These are phyloP conservation scores for Gryganskiella cystojenkinii DNA, from an alignment of 192 early-diverging fungal species.

Conservation along the genomic window DNA sequence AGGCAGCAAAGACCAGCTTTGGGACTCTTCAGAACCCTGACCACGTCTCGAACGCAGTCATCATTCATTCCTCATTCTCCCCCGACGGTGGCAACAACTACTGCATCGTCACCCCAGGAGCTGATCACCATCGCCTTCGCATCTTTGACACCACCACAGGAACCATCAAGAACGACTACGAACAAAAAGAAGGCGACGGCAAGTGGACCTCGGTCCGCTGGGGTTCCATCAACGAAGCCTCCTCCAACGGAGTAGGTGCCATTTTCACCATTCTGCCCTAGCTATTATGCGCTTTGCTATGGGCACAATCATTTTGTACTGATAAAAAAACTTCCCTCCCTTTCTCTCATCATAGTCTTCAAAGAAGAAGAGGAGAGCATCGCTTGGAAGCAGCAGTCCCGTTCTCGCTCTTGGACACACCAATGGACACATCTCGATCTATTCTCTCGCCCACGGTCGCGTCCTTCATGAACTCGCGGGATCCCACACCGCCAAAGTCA, in stretches of 20 bases:
- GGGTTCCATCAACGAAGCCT: conserved; percentile 54
- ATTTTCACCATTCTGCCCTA: neutral
- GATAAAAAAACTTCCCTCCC: neutral
- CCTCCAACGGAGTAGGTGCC: conserved; percentile 37
- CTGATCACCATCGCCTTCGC: conserved; percentile 65
- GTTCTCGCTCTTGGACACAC: conserved; percentile 64
- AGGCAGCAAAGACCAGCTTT: conserved; percentile 48
- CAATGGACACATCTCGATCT: conserved; percentile 60
- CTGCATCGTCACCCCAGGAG: conserved; percentile 63
- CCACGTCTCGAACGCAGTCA: conserved; percentile 43
- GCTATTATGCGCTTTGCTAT: too few relatives aligned
- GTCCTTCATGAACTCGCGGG: conserved; percentile 56
- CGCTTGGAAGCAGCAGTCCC: conserved; percentile 20
- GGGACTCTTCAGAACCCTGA: conserved; percentile 52
- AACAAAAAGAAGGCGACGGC: conserved; percentile 59
- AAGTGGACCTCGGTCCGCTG: conserved; percentile 64
- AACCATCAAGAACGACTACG: conserved; percentile 63
- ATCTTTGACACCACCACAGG: conserved; percentile 63
- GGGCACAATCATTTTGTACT: too few relatives aligned
- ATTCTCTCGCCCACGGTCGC: conserved; percentile 59
- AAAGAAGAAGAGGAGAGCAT: conserved; percentile 54
- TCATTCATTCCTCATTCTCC: conserved; percentile 54
- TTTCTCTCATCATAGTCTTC: conserved; percentile 4
- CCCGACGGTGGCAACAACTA: conserved; percentile 54
- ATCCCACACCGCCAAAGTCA: conserved; percentile 58